phyloP scores from a whole-genome alignment of 1,284 basidiomycete species.

The Cutaneotrichosporon sp. region DNA sequence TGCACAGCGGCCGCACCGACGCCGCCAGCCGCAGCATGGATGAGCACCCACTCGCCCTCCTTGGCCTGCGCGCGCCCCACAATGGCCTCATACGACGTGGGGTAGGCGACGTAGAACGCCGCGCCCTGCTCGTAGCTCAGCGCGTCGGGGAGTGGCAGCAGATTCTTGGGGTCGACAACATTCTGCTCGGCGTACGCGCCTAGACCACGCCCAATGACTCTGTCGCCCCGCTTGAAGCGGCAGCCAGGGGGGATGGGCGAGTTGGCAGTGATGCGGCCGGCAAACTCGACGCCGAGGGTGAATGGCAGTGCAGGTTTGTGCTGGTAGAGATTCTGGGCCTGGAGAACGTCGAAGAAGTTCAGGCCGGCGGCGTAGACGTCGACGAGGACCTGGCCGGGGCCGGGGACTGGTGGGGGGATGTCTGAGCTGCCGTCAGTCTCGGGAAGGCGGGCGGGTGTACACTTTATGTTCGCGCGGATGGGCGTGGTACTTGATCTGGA shows the following conservation, averaged over 20 bases:
- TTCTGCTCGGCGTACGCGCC: constrained; percentile 72
- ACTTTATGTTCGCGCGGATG: constrained; percentile 68
- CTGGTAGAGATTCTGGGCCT: not conserved
- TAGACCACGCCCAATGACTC: constrained; percentile 78
- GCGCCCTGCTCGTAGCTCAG: constrained; percentile 65
- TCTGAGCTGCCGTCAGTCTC: constrained; percentile 36
- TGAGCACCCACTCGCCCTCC: constrained; percentile 77
- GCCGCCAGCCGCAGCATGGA: constrained; percentile 75
- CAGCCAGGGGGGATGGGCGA: constrained; percentile 80
- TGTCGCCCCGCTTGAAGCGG: constrained; percentile 72
- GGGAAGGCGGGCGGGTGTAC: constrained; percentile 24
- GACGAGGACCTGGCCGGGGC: constrained; percentile 63
- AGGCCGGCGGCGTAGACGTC: constrained; percentile 60
- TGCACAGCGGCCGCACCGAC: constrained; percentile 88
- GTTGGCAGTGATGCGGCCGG: constrained; percentile 66
- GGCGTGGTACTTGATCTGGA: constrained; percentile 64
- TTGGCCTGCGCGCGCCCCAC: constrained; percentile 72
- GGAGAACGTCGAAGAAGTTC: constrained; percentile 38
- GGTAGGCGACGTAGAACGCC: constrained; percentile 18
- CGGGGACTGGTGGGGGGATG: constrained; percentile 58
- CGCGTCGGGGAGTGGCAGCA: constrained; percentile 59
- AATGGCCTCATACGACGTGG: constrained; percentile 64
- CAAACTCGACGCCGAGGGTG: constrained; percentile 75
- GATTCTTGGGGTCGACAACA: constrained; percentile 53
- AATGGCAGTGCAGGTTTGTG: constrained; percentile 74